Conservation (phyloP, 148 eudicot species). For the Fallopia convolvulus region DNA sequence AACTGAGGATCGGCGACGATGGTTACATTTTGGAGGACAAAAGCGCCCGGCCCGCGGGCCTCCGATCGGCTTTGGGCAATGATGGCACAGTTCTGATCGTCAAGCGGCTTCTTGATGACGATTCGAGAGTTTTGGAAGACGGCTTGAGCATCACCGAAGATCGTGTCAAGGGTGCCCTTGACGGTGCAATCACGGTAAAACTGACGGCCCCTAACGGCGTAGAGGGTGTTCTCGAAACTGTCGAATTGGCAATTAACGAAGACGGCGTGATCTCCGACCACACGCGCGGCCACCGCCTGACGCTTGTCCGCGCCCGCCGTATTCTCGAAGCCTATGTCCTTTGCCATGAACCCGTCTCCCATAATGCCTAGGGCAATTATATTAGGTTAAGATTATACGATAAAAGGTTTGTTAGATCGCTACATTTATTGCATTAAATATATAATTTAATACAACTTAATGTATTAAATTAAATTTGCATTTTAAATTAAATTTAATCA, state of each 20-base stretch:
- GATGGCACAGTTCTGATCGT: slow-evolving; percentile 10
- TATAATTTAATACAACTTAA: too few species aligned
- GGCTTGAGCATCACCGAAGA: slow-evolving; percentile 20
- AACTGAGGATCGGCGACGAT: neutral
- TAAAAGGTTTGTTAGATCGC: too few species aligned
- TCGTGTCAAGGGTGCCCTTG: slow-evolving; percentile 23
- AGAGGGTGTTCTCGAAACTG: slow-evolving; percentile 9
- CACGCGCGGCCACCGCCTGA: neutral
- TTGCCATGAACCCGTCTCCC: slow-evolving; percentile 10
- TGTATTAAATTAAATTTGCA: too few species aligned
- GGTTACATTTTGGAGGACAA: slow-evolving; percentile 31
- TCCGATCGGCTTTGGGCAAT: slow-evolving; percentile 16
- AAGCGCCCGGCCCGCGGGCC: slow-evolving; percentile 21
- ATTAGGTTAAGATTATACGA: too few species aligned
- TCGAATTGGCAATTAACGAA: slow-evolving; percentile 2
- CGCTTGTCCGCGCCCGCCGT: slow-evolving; percentile 1
- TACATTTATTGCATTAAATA: too few species aligned
- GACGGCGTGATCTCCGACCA: neutral
- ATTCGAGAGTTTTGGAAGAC: slow-evolving; percentile 29
- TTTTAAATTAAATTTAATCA: too few species aligned
- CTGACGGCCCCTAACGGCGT: slow-evolving; percentile 7
- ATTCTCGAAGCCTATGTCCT: slow-evolving; percentile 7
- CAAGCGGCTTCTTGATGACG: slow-evolving; percentile 24
- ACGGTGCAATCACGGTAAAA: slow-evolving; percentile 22
- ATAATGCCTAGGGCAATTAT: slow-evolving; percentile 11